Conservation (phyloP, 1,284 basidiomycete genomes). For the Puccinia coronata region DNA sequence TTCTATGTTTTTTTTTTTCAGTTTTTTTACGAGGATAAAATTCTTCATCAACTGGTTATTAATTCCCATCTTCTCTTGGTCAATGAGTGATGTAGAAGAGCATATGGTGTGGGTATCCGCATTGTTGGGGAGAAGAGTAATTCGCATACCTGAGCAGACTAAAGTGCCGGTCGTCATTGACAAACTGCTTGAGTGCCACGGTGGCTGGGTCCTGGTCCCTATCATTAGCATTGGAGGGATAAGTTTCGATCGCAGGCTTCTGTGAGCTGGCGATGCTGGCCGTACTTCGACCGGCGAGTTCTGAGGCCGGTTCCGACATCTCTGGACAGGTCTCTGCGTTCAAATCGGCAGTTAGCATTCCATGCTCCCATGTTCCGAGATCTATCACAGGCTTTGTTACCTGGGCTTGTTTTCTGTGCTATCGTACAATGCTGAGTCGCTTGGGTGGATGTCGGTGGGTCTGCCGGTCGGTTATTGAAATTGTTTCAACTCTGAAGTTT, state of each 20-base stretch:
- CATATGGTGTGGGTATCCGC: neutral
- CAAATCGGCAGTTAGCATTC: neutral
- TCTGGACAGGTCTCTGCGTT: slow-evolving; percentile 45
- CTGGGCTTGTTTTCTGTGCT: neutral
- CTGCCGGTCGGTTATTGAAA: too few relatives aligned
- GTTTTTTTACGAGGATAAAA: slow-evolving; percentile 12
- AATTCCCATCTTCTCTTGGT: neutral
- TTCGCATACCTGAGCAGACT: slow-evolving; percentile 78
- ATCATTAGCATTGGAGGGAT: neutral
- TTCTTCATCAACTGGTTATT: slow-evolving; percentile 20
- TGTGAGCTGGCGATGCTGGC: slow-evolving; percentile 16
- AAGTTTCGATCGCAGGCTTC: slow-evolving; percentile 30
- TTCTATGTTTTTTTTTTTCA: slow-evolving; percentile 64
- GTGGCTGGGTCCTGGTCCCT: slow-evolving; percentile 14
- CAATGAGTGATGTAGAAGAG: too few relatives aligned
- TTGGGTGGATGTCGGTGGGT: neutral
- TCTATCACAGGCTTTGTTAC: neutral
- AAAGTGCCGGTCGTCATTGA: slow-evolving; percentile 86
- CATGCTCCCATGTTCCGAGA: neutral
- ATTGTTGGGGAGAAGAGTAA: neutral
- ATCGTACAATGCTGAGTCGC: neutral
- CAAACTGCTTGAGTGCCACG: slow-evolving; percentile 71
- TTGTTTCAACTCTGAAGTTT: too few relatives aligned
- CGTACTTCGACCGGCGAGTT: too few relatives aligned
- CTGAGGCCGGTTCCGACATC: slow-evolving; percentile 37